These are phyloP conservation scores for Isabelozyma heimii DNA, from an alignment of 805 yeast species.

Conservation along the genomic window DNA sequence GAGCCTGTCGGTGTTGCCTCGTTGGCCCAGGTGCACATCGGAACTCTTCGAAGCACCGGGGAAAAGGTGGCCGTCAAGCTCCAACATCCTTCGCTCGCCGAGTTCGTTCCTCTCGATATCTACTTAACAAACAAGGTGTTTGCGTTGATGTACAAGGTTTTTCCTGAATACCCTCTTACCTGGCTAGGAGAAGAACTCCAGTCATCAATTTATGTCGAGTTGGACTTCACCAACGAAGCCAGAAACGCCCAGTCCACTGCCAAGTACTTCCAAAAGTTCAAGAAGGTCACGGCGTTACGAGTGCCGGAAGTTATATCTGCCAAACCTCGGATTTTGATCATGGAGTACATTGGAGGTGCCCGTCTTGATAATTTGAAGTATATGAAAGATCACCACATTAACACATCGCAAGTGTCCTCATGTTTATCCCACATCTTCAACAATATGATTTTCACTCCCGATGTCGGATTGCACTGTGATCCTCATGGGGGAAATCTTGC, in stretches of 20 bases:
- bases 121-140: slow-evolving; percentile 76
- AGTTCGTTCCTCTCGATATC: slow-evolving; percentile 89
- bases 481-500: slow-evolving; percentile 98
- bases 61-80: slow-evolving; percentile 88
- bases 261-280: slow-evolving; percentile 57
- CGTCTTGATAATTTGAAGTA: slow-evolving; percentile 75
- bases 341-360: slow-evolving; percentile 85
- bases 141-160: slow-evolving; percentile 65
- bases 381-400: slow-evolving; percentile 60
- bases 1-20: slow-evolving; percentile 94
- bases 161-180: slow-evolving; percentile 89
- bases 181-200: slow-evolving; percentile 97
- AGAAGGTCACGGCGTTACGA: slow-evolving; percentile 66
- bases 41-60: slow-evolving; percentile 54
- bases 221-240: slow-evolving; percentile 87
- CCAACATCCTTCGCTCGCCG: slow-evolving; percentile 85
- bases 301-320: slow-evolving; percentile 74
- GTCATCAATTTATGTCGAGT: slow-evolving; percentile 81
- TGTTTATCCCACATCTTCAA: slow-evolving; percentile 90
- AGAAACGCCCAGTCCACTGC: slow-evolving; percentile 71
- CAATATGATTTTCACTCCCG: slow-evolving; percentile 92
- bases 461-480: slow-evolving; percentile 92
- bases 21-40: slow-evolving; percentile 92
- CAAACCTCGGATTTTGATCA: slow-evolving; percentile 67
- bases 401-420: slow-evolving; percentile 73